These are phyloP conservation scores for Moelleriella libera DNA, from an alignment of 2,329 filamentous ascomycete genomes.

Conservation along the genomic window DNA sequence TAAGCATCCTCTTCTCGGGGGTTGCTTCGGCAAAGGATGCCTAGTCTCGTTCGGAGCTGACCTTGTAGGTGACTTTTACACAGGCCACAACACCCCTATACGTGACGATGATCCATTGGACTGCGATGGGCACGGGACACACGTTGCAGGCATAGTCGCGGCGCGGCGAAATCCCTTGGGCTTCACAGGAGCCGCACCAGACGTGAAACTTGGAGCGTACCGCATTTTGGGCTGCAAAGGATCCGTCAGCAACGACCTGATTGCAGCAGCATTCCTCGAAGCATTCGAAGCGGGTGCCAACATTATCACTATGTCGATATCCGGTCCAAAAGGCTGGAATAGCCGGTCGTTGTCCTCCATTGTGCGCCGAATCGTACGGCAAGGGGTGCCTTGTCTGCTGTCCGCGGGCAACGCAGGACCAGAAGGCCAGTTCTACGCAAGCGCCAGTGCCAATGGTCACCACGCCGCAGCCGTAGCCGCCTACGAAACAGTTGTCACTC, in stretches of 20 bases:
- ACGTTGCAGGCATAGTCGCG: constrained; percentile 13
- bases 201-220: constrained; percentile 2
- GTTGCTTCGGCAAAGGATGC: constrained; percentile 40
- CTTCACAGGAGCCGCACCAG: constrained; percentile 3
- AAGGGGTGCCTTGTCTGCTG: constrained; percentile 7
- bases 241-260: constrained; percentile 25
- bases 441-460: constrained; percentile 4
- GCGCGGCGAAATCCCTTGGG: constrained; percentile 1
- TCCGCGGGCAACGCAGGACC: constrained; percentile 15
- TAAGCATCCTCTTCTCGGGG: constrained; percentile 42
- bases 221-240: constrained; percentile 3
- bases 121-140: constrained; percentile 10
- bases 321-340: constrained; percentile 6
- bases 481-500: background rate
- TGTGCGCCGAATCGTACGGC: constrained; percentile 15
- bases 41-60: constrained; percentile 12
- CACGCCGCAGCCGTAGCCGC: constrained; percentile 6
- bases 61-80: constrained; percentile 10
- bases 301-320: constrained; percentile 14
- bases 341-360: constrained; percentile 26
- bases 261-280: constrained; percentile 38
- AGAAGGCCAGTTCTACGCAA: constrained; percentile 5
- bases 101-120: constrained; percentile 9
- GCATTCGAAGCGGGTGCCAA: constrained; percentile 35
- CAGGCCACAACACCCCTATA: constrained; percentile 5